phyloP scores from a whole-genome alignment of 768 basidiomycete genomes.

The Leucocoprinus leucothites region DNA sequence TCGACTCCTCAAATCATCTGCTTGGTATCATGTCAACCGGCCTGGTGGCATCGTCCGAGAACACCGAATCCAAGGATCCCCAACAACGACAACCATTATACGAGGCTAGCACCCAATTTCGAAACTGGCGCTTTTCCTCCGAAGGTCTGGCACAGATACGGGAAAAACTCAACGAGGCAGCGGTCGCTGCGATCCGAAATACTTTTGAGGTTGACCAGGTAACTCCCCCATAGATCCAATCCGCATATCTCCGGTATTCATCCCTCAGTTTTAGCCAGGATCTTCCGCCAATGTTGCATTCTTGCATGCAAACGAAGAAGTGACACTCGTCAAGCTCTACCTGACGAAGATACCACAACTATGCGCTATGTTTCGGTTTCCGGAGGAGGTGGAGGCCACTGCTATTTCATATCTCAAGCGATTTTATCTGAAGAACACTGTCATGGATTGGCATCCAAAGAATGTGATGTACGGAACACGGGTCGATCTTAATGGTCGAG shows the following conservation, averaged over 20 bases:
- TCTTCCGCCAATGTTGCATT: conserved; percentile 74
- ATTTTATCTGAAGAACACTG: conserved; percentile 96
- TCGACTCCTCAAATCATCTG: too few species aligned
- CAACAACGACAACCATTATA: conserved; percentile 38
- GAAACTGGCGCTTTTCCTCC: conserved; percentile 86
- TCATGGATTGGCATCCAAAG: conserved; percentile 99
- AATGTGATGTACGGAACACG: conserved; percentile 80
- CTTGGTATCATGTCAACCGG: too few species aligned
- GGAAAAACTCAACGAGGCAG: conserved; percentile 64
- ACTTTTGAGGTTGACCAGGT: conserved; percentile 84
- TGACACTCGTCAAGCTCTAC: conserved; percentile 86
- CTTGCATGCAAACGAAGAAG: conserved; percentile 79
- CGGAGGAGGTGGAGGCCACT: conserved; percentile 91
- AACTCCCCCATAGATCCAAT: conserved; percentile 18
- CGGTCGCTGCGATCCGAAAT: conserved; percentile 71
- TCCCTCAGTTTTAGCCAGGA: conserved; percentile 49
- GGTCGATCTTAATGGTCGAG: background rate
- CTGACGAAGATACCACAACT: conserved; percentile 81
- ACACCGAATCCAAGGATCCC: background rate
- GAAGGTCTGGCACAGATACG: conserved; percentile 62
- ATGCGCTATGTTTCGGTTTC: conserved; percentile 82
- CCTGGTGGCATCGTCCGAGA: background rate
- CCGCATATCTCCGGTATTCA: conserved; percentile 9
- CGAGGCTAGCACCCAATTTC: conserved; percentile 77
- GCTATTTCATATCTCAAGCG: conserved; percentile 91